These are phyloP conservation scores for Paecilomyces dactylethromorphus DNA, from an alignment of 2,329 filamentous ascomycete species.

Conservation along the genomic window DNA sequence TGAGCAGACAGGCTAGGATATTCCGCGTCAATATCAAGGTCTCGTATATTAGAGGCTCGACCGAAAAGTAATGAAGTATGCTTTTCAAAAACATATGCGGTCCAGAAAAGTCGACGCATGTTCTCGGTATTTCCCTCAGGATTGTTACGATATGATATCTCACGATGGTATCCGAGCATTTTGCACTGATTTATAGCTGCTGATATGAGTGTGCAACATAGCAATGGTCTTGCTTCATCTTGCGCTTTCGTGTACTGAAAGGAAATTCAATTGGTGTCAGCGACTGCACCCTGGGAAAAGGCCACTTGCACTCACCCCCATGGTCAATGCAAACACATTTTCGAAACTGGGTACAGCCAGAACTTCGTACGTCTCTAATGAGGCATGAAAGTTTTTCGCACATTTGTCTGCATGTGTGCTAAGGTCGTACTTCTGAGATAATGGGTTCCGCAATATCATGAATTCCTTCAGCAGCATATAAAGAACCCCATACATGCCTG, in stretches of 20 bases:
- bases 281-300: too few relatives aligned
- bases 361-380: conserved; percentile 17
- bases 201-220: conserved; percentile 12
- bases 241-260: conserved; percentile 10
- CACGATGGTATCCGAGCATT: conserved; percentile 14
- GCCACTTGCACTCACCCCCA: conserved; percentile 14
- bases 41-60: conserved; percentile 11
- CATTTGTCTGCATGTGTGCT: too few relatives aligned
- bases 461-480: too few relatives aligned
- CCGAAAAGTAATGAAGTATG: conserved; percentile 12
- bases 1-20: neutral
- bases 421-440: too few relatives aligned
- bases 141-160: conserved; percentile 7
- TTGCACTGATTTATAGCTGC: conserved; percentile 14
- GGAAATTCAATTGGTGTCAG: too few relatives aligned
- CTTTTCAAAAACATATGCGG: conserved; percentile 13
- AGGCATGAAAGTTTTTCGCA: conserved; percentile 1
- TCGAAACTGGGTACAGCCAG: conserved; percentile 17
- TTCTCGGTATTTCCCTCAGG: conserved; percentile 5
- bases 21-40: conserved; percentile 14
- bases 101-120: conserved; percentile 16
- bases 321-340: conserved; percentile 13
- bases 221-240: conserved; percentile 10
- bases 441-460: too few relatives aligned
- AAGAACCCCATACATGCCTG: too few relatives aligned